These are phyloP conservation scores for Trichomonas vaginalis DNA, from an alignment of 208 protist genomes.

Conservation along the genomic window DNA sequence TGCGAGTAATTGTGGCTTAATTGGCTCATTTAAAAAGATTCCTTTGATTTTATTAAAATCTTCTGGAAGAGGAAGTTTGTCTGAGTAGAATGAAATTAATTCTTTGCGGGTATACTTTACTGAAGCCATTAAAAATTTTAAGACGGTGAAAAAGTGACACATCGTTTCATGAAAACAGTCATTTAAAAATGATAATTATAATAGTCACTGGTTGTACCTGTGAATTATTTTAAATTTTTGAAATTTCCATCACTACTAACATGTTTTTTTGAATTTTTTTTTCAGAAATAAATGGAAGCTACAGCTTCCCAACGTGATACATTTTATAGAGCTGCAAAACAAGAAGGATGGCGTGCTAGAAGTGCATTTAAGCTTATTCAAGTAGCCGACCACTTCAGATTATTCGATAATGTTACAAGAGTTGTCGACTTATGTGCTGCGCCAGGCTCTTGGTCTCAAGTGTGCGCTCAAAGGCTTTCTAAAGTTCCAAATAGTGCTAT, in stretches of 20 bases:
- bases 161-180: too few relatives aligned
- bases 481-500: neutral
- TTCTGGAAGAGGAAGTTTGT: neutral
- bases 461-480: slow-evolving; percentile 42
- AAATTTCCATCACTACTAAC: too few relatives aligned
- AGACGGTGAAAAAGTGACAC: too few relatives aligned
- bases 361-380: slow-evolving; percentile 98
- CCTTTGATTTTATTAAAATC: neutral
- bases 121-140: neutral
- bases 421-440: slow-evolving; percentile 84
- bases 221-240: too few relatives aligned
- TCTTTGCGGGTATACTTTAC: neutral
- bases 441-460: slow-evolving; percentile 57
- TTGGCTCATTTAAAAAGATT: neutral
- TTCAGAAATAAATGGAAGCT: neutral
- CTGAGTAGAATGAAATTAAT: neutral
- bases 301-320: slow-evolving; percentile 59
- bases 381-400: slow-evolving; percentile 84
- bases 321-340: slow-evolving; percentile 98
- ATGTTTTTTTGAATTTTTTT: too few relatives aligned
- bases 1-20: neutral
- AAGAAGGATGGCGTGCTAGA: slow-evolving; percentile 80
- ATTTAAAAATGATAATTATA: too few relatives aligned
- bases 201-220: too few relatives aligned
- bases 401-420: slow-evolving; percentile 65